phyloP scores from a whole-genome alignment of 2,329 filamentous ascomycete genomes.

The Ophiostoma ulmi region DNA sequence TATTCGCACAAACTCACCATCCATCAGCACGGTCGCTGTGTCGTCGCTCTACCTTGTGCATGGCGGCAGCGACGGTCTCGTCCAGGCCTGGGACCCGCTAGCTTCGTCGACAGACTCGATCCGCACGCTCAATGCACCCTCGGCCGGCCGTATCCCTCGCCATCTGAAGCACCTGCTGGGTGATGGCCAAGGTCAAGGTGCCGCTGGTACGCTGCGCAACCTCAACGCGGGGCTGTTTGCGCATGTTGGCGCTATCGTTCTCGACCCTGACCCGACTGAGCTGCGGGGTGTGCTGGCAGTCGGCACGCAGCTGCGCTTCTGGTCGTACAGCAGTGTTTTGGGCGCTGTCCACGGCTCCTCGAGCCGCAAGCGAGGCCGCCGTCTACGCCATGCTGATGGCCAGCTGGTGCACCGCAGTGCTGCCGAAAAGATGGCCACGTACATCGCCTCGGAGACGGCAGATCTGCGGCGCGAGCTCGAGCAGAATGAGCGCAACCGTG shows the following conservation, averaged over 20 bases:
- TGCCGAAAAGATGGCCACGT: constrained; percentile 67
- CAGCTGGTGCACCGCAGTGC: constrained; percentile 45
- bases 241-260: constrained; percentile 73
- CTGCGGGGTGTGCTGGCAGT: constrained; percentile 83
- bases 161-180: constrained; percentile 52
- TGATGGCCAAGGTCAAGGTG: background rate
- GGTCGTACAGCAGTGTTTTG: constrained; percentile 66
- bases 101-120: constrained; percentile 73
- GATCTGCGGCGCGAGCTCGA: constrained; percentile 71
- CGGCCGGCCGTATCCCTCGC: constrained; percentile 75
- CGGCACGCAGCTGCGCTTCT: constrained; percentile 82
- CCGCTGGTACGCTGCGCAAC: constrained; percentile 36
- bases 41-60: constrained; percentile 85
- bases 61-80: constrained; percentile 88
- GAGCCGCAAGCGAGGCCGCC: constrained; percentile 76
- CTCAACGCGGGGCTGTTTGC: constrained; percentile 69
- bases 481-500: constrained; percentile 60
- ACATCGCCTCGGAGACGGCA: constrained; percentile 79
- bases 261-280: constrained; percentile 82
- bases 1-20: constrained; percentile 85
- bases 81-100: constrained; percentile 95
- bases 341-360: constrained; percentile 62
- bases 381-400: constrained; percentile 62
- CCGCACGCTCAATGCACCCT: constrained; percentile 79
- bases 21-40: constrained; percentile 75